Base-by-base conservation (phyloP, 208 protist species). In the Trypanosoma brucei region DNA sequence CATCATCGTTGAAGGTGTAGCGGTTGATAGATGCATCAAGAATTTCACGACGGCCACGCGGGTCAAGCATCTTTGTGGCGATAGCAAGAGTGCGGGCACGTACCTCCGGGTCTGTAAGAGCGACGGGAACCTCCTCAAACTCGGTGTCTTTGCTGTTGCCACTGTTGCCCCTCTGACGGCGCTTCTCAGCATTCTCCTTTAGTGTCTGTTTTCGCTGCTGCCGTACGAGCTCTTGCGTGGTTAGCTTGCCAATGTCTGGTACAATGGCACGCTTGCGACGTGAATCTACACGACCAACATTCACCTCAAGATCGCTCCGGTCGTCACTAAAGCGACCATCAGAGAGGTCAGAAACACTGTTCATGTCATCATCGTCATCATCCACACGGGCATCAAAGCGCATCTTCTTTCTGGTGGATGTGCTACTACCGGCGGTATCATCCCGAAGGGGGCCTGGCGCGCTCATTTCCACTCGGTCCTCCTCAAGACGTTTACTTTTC, bases 1-100 rank as follows among this genome's bases (percentile, higher is more conserved):
- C 90, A 52, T 94, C 88, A 60, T 94, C 86, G 78, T 92, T 91
- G 78, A 83, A 91, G 37, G 82, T 87, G 83, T 86, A 95, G 54
- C 84, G 75, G 73, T 96, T 94, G 13, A 96, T 81, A 14, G 83
- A 84, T 37, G 83, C 88, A 33, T 96, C 91, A 4, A 94, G 62
- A 33, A 96, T 94, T n/a, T 92, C 86, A 50, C 88, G 83, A 35
- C 88, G 79, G 40, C 82, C 69, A 54, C 86, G 84, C n/a, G 78
- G 77, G 60, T 92, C 81, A 35, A 92, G 79, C 84, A 96, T 93
- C 59, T 83, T 81, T 59, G 85, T 82, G 51, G 87, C 93, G 35
- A 96, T 89, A 3, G 93, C 93, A 9, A 95, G 65, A 22, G 87
- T 95, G 50, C 84, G 81, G 9, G 91, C 93, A 45, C 89, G 82